A percentile compares a stretch with the other conserved stretches of the same genome.
Conservation (phyloP, 163 green algal genomes). For the Chlamydomonas reinhardtii region DNA sequence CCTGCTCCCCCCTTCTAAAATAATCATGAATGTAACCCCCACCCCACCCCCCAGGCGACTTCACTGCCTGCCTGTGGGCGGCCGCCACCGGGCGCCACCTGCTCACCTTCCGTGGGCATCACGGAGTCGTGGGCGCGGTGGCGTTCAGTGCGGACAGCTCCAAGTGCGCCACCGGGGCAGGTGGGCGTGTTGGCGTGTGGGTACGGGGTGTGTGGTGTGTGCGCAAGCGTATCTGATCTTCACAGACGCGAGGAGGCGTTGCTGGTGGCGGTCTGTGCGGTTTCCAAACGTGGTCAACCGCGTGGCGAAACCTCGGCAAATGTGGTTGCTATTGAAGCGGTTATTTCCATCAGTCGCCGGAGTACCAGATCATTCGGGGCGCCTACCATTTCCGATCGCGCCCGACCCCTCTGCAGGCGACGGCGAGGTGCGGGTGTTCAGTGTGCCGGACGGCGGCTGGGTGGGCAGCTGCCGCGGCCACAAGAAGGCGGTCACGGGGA, state of each 20-base stretch:
- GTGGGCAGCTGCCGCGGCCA: slow-evolving; percentile 1
- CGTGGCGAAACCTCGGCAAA: no score
- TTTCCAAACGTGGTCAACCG: no score
- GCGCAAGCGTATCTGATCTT: neutral
- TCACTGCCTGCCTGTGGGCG: slow-evolving; percentile 15
- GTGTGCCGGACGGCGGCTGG: neutral
- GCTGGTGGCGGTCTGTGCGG: no score
- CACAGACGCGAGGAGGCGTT: no score
- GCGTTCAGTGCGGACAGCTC: slow-evolving; percentile 8
- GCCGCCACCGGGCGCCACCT: neutral
- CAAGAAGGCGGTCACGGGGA: slow-evolving; percentile 2
- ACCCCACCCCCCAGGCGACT: neutral
- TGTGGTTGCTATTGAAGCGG: no score
- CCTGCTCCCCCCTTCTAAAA: neutral
- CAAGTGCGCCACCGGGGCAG: no score
- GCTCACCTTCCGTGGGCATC: neutral
- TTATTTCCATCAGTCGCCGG: no score
- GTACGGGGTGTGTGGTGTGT: neutral
- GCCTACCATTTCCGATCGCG: neutral
- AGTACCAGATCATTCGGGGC: no score
- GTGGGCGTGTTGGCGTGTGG: neutral
- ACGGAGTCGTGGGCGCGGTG: neutral
- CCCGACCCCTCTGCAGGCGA: neutral
- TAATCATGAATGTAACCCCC: no score
- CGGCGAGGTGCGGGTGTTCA: slow-evolving; percentile 1